phyloP scores from a whole-genome alignment of 208 protist species.

The Angomonas ambiguus region DNA sequence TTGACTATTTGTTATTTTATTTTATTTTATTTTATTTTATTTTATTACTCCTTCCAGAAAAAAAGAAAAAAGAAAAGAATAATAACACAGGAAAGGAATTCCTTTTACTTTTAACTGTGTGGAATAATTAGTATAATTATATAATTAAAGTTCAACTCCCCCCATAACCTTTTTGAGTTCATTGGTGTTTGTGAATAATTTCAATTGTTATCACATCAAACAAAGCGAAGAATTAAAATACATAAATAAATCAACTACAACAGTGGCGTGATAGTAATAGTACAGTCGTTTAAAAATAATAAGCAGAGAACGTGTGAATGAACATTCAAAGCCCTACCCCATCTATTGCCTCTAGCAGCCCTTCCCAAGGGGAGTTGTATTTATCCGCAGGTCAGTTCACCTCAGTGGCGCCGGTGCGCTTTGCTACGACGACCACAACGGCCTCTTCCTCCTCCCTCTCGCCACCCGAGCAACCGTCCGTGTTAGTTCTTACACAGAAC shows the following conservation, averaged over 20 bases:
- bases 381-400: neutral
- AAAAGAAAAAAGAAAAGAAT: neutral
- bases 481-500: slow-evolving; percentile 76
- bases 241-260: too few species aligned
- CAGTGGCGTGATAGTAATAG: too few species aligned
- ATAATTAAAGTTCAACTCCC: neutral
- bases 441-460: neutral
- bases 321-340: neutral
- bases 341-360: neutral
- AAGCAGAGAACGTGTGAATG: neutral
- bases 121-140: slow-evolving; percentile 3
- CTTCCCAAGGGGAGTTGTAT: neutral
- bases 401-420: neutral
- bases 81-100: too few species aligned
- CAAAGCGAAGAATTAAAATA: too few species aligned
- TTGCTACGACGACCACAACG: neutral
- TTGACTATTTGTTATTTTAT: slow-evolving; percentile 10
- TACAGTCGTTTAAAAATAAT: neutral
- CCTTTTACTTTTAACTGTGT: neutral
- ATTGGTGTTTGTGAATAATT: slow-evolving; percentile 9
- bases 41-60: slow-evolving; percentile 8
- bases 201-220: slow-evolving; percentile 7
- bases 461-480: slow-evolving; percentile 27
- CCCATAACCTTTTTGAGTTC: neutral
- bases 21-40: slow-evolving; percentile 11